Base-by-base conservation (phyloP, 163 green algal species). In the Trebouxia gelatinosa region DNA sequence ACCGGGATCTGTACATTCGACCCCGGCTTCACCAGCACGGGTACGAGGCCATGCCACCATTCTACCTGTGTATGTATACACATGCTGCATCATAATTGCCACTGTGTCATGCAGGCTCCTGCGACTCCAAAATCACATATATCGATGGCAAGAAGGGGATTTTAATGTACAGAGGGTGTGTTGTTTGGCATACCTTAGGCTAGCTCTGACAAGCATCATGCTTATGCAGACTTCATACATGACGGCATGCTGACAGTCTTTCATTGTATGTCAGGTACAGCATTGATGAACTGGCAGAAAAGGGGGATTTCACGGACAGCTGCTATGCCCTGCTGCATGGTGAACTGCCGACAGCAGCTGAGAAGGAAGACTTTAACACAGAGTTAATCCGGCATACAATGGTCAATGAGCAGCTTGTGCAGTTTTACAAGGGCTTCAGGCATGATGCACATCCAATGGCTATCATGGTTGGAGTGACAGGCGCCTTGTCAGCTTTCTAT, bases 91-190 rank as follows among this genome's bases (percentile, higher is more conserved):
- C 62, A 43, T 23, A 71, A 19, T 6, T 1, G 2, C 13, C 62
- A 71, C 13, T 11, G 0, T 13, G n/a, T 7, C 19, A 0, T 76
- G 43, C 77, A 81, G 89, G 87, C 2, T 85, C 84, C 2, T 94
- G 91, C 82, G 80, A 90, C 54, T 93, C 86, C 0, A 81, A 81
- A 58, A 96, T 97, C 78, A 92, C 85, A 6, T 96, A 90, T 85
- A 97, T 96, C 46, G 92, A 97, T 75, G 92, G 92, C 54, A 84
- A 88, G 54, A 90, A 92, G 79, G 90, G 90, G n/a, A 84, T 94
- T 6, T 82, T 96, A 48, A 77, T 92, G 51, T 97, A 97, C 78
- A 78, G 87, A 26, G 87, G 87, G 78, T 90, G n/a, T n/a, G n/a
- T n/a, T n/a, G n/a, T n/a, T n/a, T n/a, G n/a, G n/a, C n/a, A n/a